Evolutionary conservation across 2,329 filamentous ascomycete species (phyloP), one percentile per base, ranked within the genome.

Genomic region (Pezicula carpinea): DNA sequence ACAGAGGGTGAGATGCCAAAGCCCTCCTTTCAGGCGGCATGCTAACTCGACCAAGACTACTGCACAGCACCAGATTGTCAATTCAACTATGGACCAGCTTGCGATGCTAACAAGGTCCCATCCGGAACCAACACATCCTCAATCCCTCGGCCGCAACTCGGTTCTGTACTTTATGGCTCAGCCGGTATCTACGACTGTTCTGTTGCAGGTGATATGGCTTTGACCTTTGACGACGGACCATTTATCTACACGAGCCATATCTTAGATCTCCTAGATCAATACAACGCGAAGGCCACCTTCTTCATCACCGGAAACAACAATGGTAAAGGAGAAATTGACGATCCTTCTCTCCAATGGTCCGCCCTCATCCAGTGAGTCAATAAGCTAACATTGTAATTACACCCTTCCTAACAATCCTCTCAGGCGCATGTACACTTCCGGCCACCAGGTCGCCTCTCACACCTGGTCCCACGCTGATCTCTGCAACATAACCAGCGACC

Each of bases 191-290:
- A 79, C 55, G 66, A 71, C 51, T 82, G 78, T 53, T 65, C 65
- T n/a, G 68, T 69, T n/a, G 68, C 73, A 3, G 79, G 81, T 44
- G 78, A 77, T 10, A 73, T 87, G 55, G 83, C 83, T 15, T 62
- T 87, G 46, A 86, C 82, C 1, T 87, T 78, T 55, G 83, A 87
- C 55, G 83, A 86, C 57, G 83, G 83, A 2, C 83, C 82, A 11
- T 77, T 75, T 52, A 65, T 73, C 22, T 84, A 80, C 62, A 86
- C 82, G 1, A 65, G 66, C 34, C 75, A 82, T 50, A 71, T 87
- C 11, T 69, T 87, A 21, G 77, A 85, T 59, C 67, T 83, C 35
- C 71, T 86, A 33, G 72, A 75, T 49, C 68, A 69, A 36, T 82
- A 83, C 59, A 68, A 75, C 21, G 81, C 79, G 6, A 82, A 77